A percentile compares a stretch with the other conserved stretches of the same genome.
Conservation (phyloP, 257 asterid species). For the Petunia axillaris region DNA sequence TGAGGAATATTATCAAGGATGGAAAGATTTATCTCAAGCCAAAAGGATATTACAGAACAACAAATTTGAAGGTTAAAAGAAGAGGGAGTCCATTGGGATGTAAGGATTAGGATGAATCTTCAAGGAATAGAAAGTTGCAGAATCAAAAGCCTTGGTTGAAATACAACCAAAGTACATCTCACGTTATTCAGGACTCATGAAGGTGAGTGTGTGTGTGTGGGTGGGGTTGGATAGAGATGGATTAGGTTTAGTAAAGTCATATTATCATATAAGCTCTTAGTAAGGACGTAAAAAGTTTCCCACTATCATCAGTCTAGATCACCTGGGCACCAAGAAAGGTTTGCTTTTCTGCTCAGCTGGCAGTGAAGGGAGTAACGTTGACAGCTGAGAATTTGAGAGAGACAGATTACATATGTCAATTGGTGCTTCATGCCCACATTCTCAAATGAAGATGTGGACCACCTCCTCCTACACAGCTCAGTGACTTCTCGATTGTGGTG, state of each 20-base stretch:
- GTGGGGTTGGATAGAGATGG: neutral
- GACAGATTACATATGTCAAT: neutral
- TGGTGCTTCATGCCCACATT: constrained; percentile 15
- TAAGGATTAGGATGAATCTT: too few species aligned
- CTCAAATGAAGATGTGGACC: constrained; percentile 13
- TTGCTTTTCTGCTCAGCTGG: neutral
- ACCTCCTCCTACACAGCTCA: constrained; percentile 10
- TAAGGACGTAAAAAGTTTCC: neutral
- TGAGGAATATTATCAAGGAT: too few species aligned
- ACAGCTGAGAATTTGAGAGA: neutral
- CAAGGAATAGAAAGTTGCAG: too few species aligned
- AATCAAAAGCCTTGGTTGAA: too few species aligned
- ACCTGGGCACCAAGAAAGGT: neutral
- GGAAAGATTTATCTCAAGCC: too few species aligned
- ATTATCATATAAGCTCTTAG: neutral
- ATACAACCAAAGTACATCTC: too few species aligned
- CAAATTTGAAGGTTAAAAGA: too few species aligned
- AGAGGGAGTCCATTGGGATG: too few species aligned
- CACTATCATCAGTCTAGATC: neutral
- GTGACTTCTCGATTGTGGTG: constrained; percentile 9
- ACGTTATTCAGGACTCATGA: too few species aligned
- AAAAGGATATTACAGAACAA: too few species aligned
- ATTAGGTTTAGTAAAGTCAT: neutral
- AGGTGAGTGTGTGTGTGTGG: too few species aligned
- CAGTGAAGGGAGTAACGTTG: neutral